phyloP scores from a whole-genome alignment of 73 alveolate genomes.

The Paramecium pentaurelia region DNA sequence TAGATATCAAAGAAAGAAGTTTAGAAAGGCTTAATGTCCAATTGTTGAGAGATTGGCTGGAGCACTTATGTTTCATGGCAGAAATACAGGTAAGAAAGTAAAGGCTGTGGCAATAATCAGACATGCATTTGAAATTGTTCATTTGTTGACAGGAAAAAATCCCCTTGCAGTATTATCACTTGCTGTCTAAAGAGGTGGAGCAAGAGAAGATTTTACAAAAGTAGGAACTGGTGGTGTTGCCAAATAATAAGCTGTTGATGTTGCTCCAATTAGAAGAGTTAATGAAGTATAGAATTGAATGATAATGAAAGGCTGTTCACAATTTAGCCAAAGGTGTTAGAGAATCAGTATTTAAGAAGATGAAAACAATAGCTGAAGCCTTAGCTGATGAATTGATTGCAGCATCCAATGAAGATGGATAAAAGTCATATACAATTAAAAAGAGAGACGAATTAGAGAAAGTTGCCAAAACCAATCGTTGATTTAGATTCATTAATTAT shows the following conservation, averaged over 20 bases:
- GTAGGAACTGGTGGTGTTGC: slow-evolving; percentile 99
- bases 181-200: slow-evolving; percentile 98
- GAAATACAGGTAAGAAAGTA: slow-evolving; percentile 99
- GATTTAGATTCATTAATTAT: slow-evolving; percentile 42
- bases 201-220: slow-evolving; percentile 99
- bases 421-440: slow-evolving; percentile 95
- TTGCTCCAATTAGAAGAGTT: slow-evolving; percentile 99
- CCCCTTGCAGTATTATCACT: slow-evolving; percentile 94
- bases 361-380: slow-evolving; percentile 97
- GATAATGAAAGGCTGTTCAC: slow-evolving; percentile 78
- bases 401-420: slow-evolving; percentile 89
- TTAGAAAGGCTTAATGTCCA: slow-evolving; percentile 99
- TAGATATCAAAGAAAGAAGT: slow-evolving; percentile 92
- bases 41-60: slow-evolving; percentile 95
- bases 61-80: slow-evolving; percentile 96
- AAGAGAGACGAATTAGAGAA: slow-evolving; percentile 98
- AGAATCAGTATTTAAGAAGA: slow-evolving; percentile 96
- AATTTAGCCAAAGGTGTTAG: slow-evolving; percentile 96
- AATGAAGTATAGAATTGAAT: slow-evolving; percentile 62
- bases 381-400: slow-evolving; percentile 98
- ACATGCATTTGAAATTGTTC: slow-evolving; percentile 97
- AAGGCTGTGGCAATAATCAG: slow-evolving; percentile 96
- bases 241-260: slow-evolving; percentile 99
- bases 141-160: slow-evolving; percentile 94
- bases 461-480: slow-evolving; percentile 98